A percentile compares a stretch with the other conserved stretches of the same genome.
These are phyloP conservation scores for Phalaenopsis aphrodite DNA, from an alignment of 106 monocot species.

Conservation along the genomic window DNA sequence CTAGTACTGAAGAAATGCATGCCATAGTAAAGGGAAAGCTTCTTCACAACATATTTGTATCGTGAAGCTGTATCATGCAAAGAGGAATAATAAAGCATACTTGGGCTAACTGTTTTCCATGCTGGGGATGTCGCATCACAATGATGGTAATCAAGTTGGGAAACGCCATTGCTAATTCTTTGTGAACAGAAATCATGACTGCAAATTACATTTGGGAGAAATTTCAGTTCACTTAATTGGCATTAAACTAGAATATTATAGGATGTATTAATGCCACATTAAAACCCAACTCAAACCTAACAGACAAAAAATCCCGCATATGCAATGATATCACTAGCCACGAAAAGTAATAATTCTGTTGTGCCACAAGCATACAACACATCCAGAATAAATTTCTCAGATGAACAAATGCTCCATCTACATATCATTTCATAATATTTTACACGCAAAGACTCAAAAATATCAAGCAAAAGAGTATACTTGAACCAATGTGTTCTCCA, in stretches of 20 bases:
- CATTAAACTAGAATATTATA: not conserved
- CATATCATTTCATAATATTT: not conserved
- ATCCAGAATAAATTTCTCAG: not conserved
- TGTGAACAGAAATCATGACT: constrained; percentile 83
- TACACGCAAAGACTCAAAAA: not conserved
- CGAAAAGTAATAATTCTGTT: not conserved
- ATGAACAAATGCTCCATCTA: not conserved
- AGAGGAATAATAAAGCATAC: constrained; percentile 27
- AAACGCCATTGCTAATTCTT: constrained; percentile 34
- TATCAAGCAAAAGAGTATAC: not conserved
- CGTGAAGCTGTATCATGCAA: not conserved
- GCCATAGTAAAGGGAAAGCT: not conserved
- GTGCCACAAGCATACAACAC: not conserved
- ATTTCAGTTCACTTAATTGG: constrained; percentile 4
- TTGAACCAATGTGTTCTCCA: not conserved
- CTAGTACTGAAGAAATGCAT: not conserved
- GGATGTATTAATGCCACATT: not conserved
- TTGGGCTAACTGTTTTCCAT: constrained; percentile 40
- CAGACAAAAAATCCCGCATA: not conserved
- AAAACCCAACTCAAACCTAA: not conserved
- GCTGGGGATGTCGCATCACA: constrained; percentile 68
- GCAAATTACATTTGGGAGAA: constrained; percentile 13
- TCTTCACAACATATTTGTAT: not conserved
- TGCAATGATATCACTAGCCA: not conserved
- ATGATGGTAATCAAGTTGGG: constrained; percentile 63